phyloP scores from a whole-genome alignment of 257 asterid genomes.

The Linderniella brevidens region DNA sequence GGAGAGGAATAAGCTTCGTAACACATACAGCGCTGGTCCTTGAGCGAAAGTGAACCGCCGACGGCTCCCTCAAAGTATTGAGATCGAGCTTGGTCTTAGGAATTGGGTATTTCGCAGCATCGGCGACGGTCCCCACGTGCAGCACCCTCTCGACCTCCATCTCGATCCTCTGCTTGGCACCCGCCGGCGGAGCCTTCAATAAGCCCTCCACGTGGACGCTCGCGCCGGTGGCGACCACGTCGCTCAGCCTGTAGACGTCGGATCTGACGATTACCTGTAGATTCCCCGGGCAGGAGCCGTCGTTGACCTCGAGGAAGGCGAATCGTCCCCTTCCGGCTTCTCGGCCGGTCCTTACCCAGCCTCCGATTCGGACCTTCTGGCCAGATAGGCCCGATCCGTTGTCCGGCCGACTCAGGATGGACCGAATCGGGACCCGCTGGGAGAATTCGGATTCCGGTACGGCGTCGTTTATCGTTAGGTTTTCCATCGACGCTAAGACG shows the following conservation, averaged over 20 bases:
- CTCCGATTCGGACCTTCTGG: constrained; percentile 49
- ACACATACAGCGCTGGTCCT: constrained; percentile 70
- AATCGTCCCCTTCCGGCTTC: constrained; percentile 71
- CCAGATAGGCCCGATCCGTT: constrained; percentile 71
- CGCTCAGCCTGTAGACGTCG: constrained; percentile 38
- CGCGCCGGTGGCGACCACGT: constrained; percentile 71
- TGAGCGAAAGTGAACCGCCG: constrained; percentile 55
- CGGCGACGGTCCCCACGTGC: constrained; percentile 69
- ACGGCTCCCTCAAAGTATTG: constrained; percentile 54
- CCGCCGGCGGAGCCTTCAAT: constrained; percentile 65
- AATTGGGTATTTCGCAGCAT: constrained; percentile 72
- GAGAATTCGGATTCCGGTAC: constrained; percentile 47
- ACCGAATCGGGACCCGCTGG: constrained; percentile 60
- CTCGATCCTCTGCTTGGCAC: constrained; percentile 62
- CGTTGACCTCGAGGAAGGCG: constrained; percentile 76
- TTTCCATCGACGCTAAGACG: no score
- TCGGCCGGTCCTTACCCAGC: constrained; percentile 91
- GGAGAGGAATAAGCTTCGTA: neutral
- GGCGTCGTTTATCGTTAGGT: constrained; percentile 4
- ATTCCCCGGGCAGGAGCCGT: constrained; percentile 69
- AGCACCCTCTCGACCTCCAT: constrained; percentile 50
- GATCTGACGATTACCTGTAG: constrained; percentile 69
- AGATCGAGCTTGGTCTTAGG: constrained; percentile 71
- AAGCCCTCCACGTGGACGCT: constrained; percentile 60
- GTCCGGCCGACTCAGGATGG: constrained; percentile 56